Base-by-base conservation (phyloP, 768 basidiomycete species). In the Mycena galericulata region DNA sequence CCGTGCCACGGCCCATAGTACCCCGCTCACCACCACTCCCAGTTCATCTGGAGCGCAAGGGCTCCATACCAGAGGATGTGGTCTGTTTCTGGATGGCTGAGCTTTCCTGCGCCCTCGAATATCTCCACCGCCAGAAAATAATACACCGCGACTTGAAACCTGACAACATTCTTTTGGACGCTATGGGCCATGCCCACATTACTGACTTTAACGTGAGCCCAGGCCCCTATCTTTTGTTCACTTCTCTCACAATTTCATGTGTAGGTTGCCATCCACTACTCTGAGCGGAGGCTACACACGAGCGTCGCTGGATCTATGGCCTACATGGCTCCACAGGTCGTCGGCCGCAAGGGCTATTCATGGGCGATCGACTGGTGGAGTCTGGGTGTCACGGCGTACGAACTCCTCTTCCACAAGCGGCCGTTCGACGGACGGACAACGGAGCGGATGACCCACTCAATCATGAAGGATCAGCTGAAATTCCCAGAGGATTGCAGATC, bases 301-400 rank as follows among this genome's bases (percentile, higher is more conserved):
- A 95, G 94, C 67, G 93, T 99, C 18, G 97, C 98, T 9, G 98
- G 98, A 4, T 96, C 94, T 75, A 97, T 99, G 95, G 97, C 98
- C 0, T 99, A 99, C 82, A 99, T 99, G 98, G 97, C 97, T 12
- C 97, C 97, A 0, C 96, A 99, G 79, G 92, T 99, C n/a, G 86
- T 98, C 47, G 89, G 88, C 57, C 91, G 93, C 75, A 92, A 90
- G 75, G 98, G 98, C 18, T 99, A 99, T 79, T 92, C 93, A 4
- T 96, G 94, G 87, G 90, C 90, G 54, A 88, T 95, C 55, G 97
- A 98, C 77, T 98, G 95, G 93, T 98, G 97, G 97, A 96, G 94
- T 75, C 85, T 98, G 22, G 97, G 97, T 32, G 85, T 98, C 62
- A 92, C 93, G 29, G 92, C 90, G 65, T 97, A 93, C 80, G 97